Evolutionary conservation across 2,329 filamentous ascomycete genomes (phyloP), one percentile per base, ranked within the genome.

Genomic region (Colletotrichum lindemuthianum): DNA sequence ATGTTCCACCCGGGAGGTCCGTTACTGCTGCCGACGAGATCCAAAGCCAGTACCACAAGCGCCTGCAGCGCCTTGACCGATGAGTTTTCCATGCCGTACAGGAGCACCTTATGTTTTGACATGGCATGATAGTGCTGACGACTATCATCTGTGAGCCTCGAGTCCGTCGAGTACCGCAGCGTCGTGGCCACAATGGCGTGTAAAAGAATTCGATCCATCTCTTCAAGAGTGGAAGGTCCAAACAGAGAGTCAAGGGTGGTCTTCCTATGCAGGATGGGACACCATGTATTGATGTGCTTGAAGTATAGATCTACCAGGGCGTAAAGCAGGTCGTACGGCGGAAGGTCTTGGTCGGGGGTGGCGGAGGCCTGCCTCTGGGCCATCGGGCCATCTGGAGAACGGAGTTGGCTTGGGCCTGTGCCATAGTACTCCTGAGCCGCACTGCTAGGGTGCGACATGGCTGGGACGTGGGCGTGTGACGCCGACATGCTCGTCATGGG

Each of bases 1-100:
- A 97, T 85, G 72, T 97, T 97, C 93, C 93, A 97, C 3, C 92
- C 93, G 0, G 93, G 93, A 2, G 93, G 93, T 0, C 94, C 94
- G 73, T 97, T 97, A 41, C 93, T 93, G 70, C 87, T 92, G 8
- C 94, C 94, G 37, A 93, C 90, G 32, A 97, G 84, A 72, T 97
- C 93, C 10, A 97, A 79, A 0, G 93, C 92, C 6, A 97, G 81
- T 53, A 97, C 96, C 1, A 97, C 92, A 7, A 97, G 81, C 6
- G 94, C 93, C 73, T 97, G 93, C 6, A 97, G 81, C 1, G 92
- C 89, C 75, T 93, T 95, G 63, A 97, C 92, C 0, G 93, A 96
- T 11, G 92, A 94, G 70, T 96, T 93, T 71, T 97, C 93, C 70
- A 97, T 86, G 5, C 93, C 93, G 71, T 96, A 96, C 0, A 97